phyloP scores from a whole-genome alignment of 352 stramenopile genomes.

The Phytophthora pseudosyringae region DNA sequence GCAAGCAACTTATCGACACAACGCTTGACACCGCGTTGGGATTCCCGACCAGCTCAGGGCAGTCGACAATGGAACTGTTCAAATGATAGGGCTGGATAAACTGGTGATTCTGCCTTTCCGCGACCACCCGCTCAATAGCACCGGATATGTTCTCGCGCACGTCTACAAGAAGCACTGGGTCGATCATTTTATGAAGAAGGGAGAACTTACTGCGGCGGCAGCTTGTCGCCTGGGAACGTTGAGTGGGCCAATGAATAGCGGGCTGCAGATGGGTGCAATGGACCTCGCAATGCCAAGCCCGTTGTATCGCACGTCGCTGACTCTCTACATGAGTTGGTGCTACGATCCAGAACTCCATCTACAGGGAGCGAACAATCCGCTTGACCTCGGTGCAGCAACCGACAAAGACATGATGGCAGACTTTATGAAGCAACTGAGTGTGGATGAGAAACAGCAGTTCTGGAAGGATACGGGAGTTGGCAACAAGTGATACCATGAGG shows the following conservation, averaged over 20 bases:
- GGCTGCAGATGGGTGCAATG: constrained; percentile 23
- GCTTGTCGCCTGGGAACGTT: constrained; percentile 3
- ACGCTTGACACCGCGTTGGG: constrained; percentile 22
- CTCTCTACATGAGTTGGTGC: constrained; percentile 33
- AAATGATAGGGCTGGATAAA: constrained; percentile 27
- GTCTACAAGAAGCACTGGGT: constrained; percentile 28
- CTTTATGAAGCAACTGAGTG: too few relatives aligned
- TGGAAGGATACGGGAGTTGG: too few relatives aligned
- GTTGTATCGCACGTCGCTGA: constrained; percentile 22
- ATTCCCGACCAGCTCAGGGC: neutral
- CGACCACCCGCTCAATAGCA: constrained; percentile 26
- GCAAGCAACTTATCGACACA: constrained; percentile 7
- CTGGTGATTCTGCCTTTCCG: constrained; percentile 25
- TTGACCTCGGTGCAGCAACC: too few relatives aligned
- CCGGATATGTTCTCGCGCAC: constrained; percentile 18
- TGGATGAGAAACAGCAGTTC: too few relatives aligned
- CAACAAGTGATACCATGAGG: too few relatives aligned
- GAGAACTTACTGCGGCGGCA: neutral
- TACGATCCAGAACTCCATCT: constrained; percentile 29
- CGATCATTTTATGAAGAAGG: constrained; percentile 30
- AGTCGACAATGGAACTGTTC: neutral
- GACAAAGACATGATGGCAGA: too few relatives aligned
- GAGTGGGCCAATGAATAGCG: constrained; percentile 15
- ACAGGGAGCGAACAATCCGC: too few relatives aligned
- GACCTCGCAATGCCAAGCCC: constrained; percentile 16